A percentile compares a stretch with the other conserved stretches of the same genome.
These are phyloP conservation scores for Zymoseptoria brevis DNA, from an alignment of 2,329 filamentous ascomycete genomes.

Conservation along the genomic window DNA sequence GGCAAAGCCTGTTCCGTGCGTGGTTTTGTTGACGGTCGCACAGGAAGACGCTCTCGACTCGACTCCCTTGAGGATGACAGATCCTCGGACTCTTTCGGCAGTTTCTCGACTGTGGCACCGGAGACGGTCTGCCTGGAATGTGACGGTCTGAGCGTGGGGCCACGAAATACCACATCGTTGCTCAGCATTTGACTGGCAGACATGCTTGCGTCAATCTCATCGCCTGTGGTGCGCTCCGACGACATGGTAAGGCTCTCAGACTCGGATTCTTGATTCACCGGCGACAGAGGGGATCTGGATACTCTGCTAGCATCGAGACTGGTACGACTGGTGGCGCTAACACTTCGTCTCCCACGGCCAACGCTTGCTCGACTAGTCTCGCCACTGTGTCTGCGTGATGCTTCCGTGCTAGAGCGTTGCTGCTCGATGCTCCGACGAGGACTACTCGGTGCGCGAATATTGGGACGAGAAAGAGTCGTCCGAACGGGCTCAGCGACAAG, in stretches of 20 bases:
- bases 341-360: slow-evolving; percentile 48
- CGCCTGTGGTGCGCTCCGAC: slow-evolving; percentile 22
- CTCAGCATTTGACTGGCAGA: slow-evolving; percentile 87
- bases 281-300: slow-evolving; percentile 43
- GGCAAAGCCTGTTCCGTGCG: slow-evolving; percentile 2
- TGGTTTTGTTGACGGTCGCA: slow-evolving; percentile 16
- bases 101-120: slow-evolving; percentile 18
- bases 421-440: slow-evolving; percentile 38
- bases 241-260: slow-evolving; percentile 57
- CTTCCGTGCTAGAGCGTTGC: slow-evolving; percentile 33
- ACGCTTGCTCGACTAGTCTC: slow-evolving; percentile 29
- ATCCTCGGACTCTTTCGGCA: slow-evolving; percentile 30
- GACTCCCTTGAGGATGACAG: slow-evolving; percentile 26
- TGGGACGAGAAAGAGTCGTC: slow-evolving; percentile 38
- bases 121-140: slow-evolving; percentile 15
- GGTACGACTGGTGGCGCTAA: slow-evolving; percentile 46
- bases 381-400: slow-evolving; percentile 25
- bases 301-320: slow-evolving; percentile 37
- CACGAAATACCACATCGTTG: slow-evolving; percentile 80
- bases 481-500: slow-evolving; percentile 30
- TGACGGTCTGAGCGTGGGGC: slow-evolving; percentile 53
- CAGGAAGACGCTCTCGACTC: slow-evolving; percentile 19
- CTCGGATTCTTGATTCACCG: slow-evolving; percentile 50
- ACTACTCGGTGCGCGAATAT: slow-evolving; percentile 30
- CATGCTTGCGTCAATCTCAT: slow-evolving; percentile 29